Conservation (phyloP, 2,329 filamentous ascomycete genomes). For the Fusarium floridanum region DNA sequence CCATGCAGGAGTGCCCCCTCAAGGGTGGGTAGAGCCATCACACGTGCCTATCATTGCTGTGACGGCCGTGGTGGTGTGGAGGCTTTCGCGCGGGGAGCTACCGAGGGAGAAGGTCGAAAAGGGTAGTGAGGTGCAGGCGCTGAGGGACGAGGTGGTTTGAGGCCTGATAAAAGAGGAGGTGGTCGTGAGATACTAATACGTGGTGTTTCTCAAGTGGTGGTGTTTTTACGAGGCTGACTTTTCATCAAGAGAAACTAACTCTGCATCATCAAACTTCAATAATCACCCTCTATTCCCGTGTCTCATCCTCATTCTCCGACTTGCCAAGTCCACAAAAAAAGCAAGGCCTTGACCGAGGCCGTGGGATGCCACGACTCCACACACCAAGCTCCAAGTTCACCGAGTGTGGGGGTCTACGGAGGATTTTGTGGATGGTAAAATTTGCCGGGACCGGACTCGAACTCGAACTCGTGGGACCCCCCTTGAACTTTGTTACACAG, state of each 20-base stretch:
- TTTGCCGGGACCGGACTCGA: slow-evolving; percentile 25
- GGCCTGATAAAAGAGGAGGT: neutral
- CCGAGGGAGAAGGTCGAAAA: slow-evolving; percentile 4
- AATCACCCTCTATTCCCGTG: neutral
- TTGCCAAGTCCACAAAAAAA: neutral
- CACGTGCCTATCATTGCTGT: slow-evolving; percentile 31
- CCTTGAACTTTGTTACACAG: slow-evolving; percentile 11
- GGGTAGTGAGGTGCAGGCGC: neutral
- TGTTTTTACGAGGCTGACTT: neutral
- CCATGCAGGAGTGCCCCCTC: slow-evolving; percentile 22
- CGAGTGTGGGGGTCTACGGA: slow-evolving; percentile 4
- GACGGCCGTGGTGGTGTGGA: slow-evolving; percentile 15
- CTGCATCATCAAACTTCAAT: neutral
- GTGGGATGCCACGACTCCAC: slow-evolving; percentile 12
- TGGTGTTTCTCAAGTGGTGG: neutral
- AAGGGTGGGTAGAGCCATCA: slow-evolving; percentile 24
- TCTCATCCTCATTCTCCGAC: neutral
- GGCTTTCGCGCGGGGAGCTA: slow-evolving; percentile 5
- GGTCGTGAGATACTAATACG: neutral
- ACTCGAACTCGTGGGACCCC: slow-evolving; percentile 34
- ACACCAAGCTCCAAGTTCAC: neutral
- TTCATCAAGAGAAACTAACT: neutral
- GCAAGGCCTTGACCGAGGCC: slow-evolving; percentile 20
- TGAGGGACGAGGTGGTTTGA: neutral
- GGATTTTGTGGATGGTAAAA: neutral